These are phyloP conservation scores for Elaeis oleifera DNA, from an alignment of 202 grass and related monocot genomes.

Conservation along the genomic window DNA sequence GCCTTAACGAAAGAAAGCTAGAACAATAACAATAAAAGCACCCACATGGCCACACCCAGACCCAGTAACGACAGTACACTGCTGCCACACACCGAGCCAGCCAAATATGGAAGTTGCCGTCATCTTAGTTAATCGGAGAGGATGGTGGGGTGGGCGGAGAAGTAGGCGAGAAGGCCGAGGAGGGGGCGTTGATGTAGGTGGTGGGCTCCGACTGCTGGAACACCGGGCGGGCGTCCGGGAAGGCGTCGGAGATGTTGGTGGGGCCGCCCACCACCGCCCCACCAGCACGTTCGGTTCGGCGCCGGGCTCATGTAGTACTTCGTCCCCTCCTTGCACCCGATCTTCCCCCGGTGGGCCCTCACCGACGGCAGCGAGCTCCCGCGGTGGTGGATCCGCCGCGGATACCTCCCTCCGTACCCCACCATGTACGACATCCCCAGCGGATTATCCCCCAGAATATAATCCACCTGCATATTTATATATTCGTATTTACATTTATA, in stretches of 20 bases:
- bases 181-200: conserved; percentile 84
- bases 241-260: conserved; percentile 63
- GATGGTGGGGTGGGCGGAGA: conserved; percentile 52
- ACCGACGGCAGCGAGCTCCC: conserved; percentile 77
- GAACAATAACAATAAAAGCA: too few relatives aligned
- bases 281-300: conserved; percentile 69
- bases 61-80: too few relatives aligned
- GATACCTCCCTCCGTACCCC: conserved; percentile 57
- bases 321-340: conserved; percentile 66
- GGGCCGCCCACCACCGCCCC: conserved; percentile 72
- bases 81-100: too few relatives aligned
- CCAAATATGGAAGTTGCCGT: conserved; percentile 3
- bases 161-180: conserved; percentile 68
- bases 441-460: conserved; percentile 89
- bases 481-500: too few relatives aligned
- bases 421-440: conserved; percentile 97
- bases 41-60: too few relatives aligned
- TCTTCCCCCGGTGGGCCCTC: conserved; percentile 38
- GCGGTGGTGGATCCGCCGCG: conserved; percentile 77
- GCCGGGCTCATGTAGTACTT: conserved; percentile 44
- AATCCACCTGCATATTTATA: conserved; percentile 46
- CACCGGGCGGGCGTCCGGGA: conserved; percentile 60
- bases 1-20: too few relatives aligned
- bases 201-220: conserved; percentile 97
- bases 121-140: conserved; percentile 11